Percentiles rank a stretch among this genome's conserved stretches.
These are phyloP conservation scores for Pelargonium cotyledonis DNA, from an alignment of 441 rosid species.

Conservation along the genomic window DNA sequence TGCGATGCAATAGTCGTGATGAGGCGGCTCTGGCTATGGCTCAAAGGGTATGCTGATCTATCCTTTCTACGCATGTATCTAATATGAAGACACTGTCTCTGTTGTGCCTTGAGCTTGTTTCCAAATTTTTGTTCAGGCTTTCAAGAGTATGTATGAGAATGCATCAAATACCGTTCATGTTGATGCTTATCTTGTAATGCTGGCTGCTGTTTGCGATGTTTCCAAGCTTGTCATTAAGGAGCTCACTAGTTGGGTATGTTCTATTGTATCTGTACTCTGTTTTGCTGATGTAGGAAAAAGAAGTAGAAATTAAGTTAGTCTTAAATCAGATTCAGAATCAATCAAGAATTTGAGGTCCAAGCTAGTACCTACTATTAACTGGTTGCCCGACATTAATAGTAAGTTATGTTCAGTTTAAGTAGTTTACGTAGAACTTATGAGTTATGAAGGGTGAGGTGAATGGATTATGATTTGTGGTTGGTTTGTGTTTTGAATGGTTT, in stretches of 20 bases:
- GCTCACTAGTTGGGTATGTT: slow-evolving; percentile 95
- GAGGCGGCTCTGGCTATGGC: slow-evolving; percentile 98
- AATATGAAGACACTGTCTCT: background rate
- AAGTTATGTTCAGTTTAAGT: no score
- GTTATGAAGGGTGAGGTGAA: no score
- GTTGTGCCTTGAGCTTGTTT: slow-evolving; percentile 8
- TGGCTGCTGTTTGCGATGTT: slow-evolving; percentile 91
- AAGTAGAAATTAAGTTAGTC: background rate
- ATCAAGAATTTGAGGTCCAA: background rate
- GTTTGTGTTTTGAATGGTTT: no score
- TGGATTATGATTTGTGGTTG: no score
- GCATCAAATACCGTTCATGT: slow-evolving; percentile 69
- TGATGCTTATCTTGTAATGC: slow-evolving; percentile 73
- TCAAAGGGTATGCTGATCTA: slow-evolving; percentile 49
- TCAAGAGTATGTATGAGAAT: slow-evolving; percentile 85
- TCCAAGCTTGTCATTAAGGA: slow-evolving; percentile 92
- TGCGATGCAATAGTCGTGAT: slow-evolving; percentile 88
- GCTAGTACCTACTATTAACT: no score
- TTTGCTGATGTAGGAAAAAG: background rate
- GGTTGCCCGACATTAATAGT: no score
- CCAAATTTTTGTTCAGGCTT: slow-evolving; percentile 43
- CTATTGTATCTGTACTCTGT: slow-evolving; percentile 5
- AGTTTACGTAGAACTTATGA: no score
- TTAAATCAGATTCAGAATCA: background rate
- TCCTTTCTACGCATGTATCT: background rate